Evolutionary conservation across 1,284 basidiomycete genomes (phyloP), one percentile per base, ranked within the genome.

Genomic region (Mycena sp.): DNA sequence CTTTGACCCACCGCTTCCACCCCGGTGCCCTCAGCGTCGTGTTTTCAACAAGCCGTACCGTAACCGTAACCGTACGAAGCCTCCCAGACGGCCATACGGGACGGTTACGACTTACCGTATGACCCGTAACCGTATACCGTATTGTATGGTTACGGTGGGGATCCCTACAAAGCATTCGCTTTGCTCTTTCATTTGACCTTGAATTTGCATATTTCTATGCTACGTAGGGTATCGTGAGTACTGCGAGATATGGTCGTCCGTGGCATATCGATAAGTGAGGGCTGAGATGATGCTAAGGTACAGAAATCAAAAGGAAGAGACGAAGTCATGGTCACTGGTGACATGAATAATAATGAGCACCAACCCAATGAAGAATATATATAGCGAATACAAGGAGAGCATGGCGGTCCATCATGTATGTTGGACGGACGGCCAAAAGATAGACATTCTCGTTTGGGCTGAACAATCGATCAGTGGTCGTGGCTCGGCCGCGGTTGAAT

Each of bases 181-280:
- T 52, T 56, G 25, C 14, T 58, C 61, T 54, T 65, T 62, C 54
- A 61, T 62, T 59, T 48, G 50, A 40, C 52, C 56, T 63, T 65
- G 58, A 35, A 35, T 35, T 35, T 65, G 63, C 63, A 70, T 67
- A 68, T 67, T 64, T 61, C 64, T 68, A 68, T 67, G 64, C 69
- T 67, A 67, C 61, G 64, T 66, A 63, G 80, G 78, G 78, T 80
- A 80, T 80, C 75, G 77, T 80, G 75, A 81, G 74, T 81, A 79
- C 78, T 80, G 80, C 79, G 78, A 79, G 77, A 48, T 46, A 25
- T 35, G 14, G 32, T 79, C 71, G 80, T 81, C 79, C 80, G 58
- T 80, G 78, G 73, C 78, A 78, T 73, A 73, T 71, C 32, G 45
- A 48, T 35, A 35, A 35, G 32, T 35, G 32, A 14, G 32, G 26